These are phyloP conservation scores for Neofusicoccum kwambonambiense DNA, from an alignment of 2,329 filamentous ascomycete species.

Conservation along the genomic window DNA sequence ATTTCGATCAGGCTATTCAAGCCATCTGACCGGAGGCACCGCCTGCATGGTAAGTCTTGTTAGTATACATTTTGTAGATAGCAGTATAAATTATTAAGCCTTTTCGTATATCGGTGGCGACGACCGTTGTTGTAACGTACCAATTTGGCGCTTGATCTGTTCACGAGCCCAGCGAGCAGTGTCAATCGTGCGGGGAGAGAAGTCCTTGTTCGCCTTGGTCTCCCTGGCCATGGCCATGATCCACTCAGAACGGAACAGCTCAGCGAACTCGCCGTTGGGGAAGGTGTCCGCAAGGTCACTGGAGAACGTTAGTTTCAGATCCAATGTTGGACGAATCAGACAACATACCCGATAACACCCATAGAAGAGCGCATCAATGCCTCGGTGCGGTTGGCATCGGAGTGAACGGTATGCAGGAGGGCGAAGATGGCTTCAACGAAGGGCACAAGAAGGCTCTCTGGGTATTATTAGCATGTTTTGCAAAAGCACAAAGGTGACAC, in stretches of 20 bases:
- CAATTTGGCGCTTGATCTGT: conserved; percentile 88
- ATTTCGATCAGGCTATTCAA: conserved; percentile 9
- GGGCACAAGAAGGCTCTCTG: conserved; percentile 66
- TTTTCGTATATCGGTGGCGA: not conserved
- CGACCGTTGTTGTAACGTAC: conserved; percentile 22
- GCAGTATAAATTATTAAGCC: not conserved
- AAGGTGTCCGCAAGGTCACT: conserved; percentile 94
- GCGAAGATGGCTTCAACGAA: conserved; percentile 85
- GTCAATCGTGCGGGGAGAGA: conserved; percentile 78
- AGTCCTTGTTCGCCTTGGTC: conserved; percentile 85
- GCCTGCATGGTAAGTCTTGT: not conserved
- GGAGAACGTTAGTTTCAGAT: conserved; percentile 35
- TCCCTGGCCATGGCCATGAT: conserved; percentile 87
- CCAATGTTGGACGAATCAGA: not conserved
- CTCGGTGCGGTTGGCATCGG: conserved; percentile 86
- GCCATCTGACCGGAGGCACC: conserved; percentile 19
- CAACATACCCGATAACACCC: conserved; percentile 88
- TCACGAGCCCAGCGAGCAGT: conserved; percentile 97
- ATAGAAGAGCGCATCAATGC: conserved; percentile 89
- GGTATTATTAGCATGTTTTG: not conserved
- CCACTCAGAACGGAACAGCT: conserved; percentile 89
- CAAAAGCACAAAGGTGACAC: not conserved
- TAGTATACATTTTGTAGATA: not conserved
- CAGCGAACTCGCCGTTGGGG: conserved; percentile 80
- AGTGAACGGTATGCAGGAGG: conserved; percentile 75